Evolutionary conservation across 305 asterid species (phyloP).

Genomic region (Fraxinus albicans): DNA sequence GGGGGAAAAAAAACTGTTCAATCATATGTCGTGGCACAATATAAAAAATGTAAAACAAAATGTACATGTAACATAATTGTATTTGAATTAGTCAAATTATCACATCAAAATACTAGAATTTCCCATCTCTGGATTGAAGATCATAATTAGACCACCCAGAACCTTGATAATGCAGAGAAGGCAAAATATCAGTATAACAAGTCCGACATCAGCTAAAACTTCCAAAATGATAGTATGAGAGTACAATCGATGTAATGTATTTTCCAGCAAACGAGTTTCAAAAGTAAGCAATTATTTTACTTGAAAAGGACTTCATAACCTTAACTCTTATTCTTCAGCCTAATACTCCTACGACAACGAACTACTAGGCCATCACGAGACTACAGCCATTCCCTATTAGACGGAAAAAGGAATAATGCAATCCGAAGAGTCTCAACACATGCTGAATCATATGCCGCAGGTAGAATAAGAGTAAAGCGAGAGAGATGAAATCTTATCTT

Average conservation of each 20-base stretch:
- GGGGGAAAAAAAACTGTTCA: neutral
- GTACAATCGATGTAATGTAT: neutral
- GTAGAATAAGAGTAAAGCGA: neutral
- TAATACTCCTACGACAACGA: neutral
- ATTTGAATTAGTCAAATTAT: neutral
- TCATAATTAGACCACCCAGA: neutral
- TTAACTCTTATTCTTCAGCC: neutral
- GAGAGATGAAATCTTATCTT: slow-evolving; percentile 3
- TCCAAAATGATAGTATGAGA: neutral
- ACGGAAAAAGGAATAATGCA: neutral
- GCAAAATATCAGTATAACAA: neutral
- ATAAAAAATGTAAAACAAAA: neutral
- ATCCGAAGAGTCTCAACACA: neutral
- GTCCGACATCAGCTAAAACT: neutral
- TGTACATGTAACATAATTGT: no score
- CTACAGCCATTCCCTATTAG: neutral
- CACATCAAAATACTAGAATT: neutral
- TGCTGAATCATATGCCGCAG: neutral
- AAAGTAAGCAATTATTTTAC: neutral
- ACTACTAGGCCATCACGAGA: neutral
- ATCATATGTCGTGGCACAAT: neutral
- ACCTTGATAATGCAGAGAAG: neutral
- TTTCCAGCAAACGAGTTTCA: neutral
- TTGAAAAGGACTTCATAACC: neutral
- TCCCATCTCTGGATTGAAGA: neutral